Percentiles rank a stretch among this genome's conserved stretches.
phyloP scores from a whole-genome alignment of 148 eudicot genomes.

The Rhododendron henanense region DNA sequence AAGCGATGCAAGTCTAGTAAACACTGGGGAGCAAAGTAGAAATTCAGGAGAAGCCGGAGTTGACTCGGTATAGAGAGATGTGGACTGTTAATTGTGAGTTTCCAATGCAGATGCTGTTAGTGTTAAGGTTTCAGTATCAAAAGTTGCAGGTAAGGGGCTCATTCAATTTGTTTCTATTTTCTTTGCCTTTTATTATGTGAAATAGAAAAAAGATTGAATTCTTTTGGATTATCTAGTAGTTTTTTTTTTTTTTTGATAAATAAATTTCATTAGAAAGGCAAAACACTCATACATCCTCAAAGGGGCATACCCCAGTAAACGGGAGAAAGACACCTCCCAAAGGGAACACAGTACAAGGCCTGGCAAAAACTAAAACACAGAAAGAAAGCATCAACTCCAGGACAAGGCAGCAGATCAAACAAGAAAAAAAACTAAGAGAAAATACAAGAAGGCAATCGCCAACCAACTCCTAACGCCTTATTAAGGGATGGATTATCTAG shows the following conservation, averaged over 20 bases:
- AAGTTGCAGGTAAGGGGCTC: not conserved
- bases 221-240: not conserved
- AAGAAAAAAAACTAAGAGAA: no score
- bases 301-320: no score
- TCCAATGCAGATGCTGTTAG: not conserved
- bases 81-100: not conserved
- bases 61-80: slow-evolving; percentile 7
- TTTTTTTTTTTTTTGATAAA: not conserved
- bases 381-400: no score
- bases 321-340: no score
- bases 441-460: no score
- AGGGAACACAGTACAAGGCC: no score
- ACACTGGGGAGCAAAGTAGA: slow-evolving; percentile 10
- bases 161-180: not conserved
- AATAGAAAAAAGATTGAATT: not conserved
- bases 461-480: no score
- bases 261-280: no score
- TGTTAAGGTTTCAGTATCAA: not conserved
- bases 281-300: no score
- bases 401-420: no score
- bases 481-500: not conserved
- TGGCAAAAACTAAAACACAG: no score
- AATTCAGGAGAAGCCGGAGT: slow-evolving; percentile 17
- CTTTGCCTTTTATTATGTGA: not conserved
- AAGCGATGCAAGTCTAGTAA: not conserved